Evolutionary conservation across 257 asterid genomes (phyloP), one percentile per base, ranked within the genome.

Genomic region (Osmanthus fragrans): DNA sequence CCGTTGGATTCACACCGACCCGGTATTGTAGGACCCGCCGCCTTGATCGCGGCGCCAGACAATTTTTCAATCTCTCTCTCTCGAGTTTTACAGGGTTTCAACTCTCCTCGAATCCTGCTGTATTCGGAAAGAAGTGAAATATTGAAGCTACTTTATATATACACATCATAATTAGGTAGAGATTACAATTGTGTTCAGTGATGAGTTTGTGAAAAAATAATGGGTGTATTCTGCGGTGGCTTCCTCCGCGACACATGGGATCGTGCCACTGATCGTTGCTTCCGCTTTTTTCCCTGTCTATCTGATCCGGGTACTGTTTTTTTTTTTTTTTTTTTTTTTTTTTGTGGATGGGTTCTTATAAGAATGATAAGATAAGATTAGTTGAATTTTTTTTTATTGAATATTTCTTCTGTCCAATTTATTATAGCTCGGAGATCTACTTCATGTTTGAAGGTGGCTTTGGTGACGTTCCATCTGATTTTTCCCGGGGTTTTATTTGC

Each of bases 381-480:
- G 33, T 60, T 23, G 64, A 60, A 21, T 21, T 58, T 58, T 21
- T 23, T 60, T 60, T 40, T 13, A 11, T 42, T 51, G 60, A 12
- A 78, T 16, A 15, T 73, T 75, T 34, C 7, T 16, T 70, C 25
- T 12, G 6, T 70, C 58, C 32, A 25, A 70, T 79, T 21, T 80
- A 47, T 81, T 81, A 69, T 47, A 93, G 99, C 81, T 84, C 92
- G 96, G 85, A 87, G 99, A 92, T 91, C 98, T 75, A 86, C 92
- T 60, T 76, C 90, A 49, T 84, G 86, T 54, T 84, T 96, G 89
- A 92, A 87, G 83, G 69, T 87, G 54, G 91, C 96, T 51, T 77
- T 96, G 90, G 96, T 93, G 82, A n/a, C 81, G 73, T 91, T 96
- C 87, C 99, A 96, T 90, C 84, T 96, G 76, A 80, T 90, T 30